phyloP scores from a whole-genome alignment of 2,329 filamentous ascomycete species.

The Pyricularia sp. region DNA sequence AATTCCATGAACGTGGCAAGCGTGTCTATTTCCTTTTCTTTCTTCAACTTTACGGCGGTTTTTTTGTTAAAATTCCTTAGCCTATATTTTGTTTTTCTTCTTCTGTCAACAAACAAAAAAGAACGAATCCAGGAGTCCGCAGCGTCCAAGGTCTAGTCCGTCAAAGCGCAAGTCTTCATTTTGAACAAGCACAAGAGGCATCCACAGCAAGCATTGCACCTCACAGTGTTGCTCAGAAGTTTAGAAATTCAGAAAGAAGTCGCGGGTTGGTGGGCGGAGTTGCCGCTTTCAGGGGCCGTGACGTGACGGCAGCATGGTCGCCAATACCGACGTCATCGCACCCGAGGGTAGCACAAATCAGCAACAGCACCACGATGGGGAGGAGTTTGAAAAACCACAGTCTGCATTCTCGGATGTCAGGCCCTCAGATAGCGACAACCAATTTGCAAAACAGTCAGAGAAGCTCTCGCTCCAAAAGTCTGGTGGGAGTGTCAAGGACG shows the following conservation, averaged over 20 bases:
- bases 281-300: not conserved
- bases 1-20: not conserved
- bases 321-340: not conserved
- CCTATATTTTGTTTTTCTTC: not conserved
- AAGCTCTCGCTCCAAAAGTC: slow-evolving; percentile 37
- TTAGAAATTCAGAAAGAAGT: not conserved
- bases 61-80: not conserved
- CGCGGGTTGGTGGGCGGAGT: not conserved
- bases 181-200: not conserved
- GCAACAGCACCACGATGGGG: not conserved
- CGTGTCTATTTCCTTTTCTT: not conserved
- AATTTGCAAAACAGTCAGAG: slow-evolving; percentile 53
- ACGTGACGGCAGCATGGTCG: not conserved
- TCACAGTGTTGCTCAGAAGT: not conserved
- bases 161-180: too few relatives aligned
- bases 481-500: slow-evolving; percentile 15
- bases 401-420: not conserved
- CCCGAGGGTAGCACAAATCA: not conserved
- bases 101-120: not conserved
- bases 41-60: not conserved
- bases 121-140: not conserved
- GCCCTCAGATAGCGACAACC: slow-evolving; percentile 29
- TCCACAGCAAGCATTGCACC: not conserved
- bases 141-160: too few relatives aligned
- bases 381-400: not conserved